Evolutionary conservation across 306 rosid genomes (phyloP).

Genomic region (Fragaria nilgerrensis): DNA sequence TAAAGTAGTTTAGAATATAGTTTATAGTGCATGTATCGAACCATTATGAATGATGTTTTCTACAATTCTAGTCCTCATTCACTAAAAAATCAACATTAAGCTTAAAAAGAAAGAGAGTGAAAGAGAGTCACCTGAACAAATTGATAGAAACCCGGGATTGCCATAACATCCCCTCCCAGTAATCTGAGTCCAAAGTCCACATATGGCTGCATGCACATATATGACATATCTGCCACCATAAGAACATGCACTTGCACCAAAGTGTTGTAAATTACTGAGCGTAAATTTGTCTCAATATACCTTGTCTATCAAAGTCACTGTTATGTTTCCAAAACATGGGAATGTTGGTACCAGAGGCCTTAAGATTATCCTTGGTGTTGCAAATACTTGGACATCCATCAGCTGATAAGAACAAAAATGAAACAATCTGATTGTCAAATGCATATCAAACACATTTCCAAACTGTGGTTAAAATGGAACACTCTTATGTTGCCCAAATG

Average conservation of each 20-base stretch:
- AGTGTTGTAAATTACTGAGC: neutral
- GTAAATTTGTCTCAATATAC: slow-evolving; percentile 6
- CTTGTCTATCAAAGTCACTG: slow-evolving; percentile 35
- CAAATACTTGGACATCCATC: slow-evolving; percentile 34
- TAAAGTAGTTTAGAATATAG: slow-evolving; percentile 2
- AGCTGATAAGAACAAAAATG: slow-evolving; percentile 10
- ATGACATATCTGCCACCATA: neutral
- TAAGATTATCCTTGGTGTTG: slow-evolving; percentile 24
- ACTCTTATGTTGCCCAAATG: neutral
- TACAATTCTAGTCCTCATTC: neutral
- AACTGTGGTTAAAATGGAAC: neutral
- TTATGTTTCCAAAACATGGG: slow-evolving; percentile 33
- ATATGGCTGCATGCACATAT: slow-evolving; percentile 27
- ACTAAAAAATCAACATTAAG: slow-evolving; percentile 13
- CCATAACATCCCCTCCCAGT: slow-evolving; percentile 33
- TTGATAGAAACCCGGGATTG: slow-evolving; percentile 32
- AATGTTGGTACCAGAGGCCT: slow-evolving; percentile 36
- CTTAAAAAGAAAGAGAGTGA: neutral
- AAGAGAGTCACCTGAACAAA: slow-evolving; percentile 21
- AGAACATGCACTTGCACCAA: neutral
- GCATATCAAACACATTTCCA: neutral
- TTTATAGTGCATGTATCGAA: neutral
- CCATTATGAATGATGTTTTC: neutral
- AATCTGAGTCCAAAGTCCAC: slow-evolving; percentile 37
- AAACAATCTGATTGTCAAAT: neutral